Evolutionary conservation across 805 yeast genomes (phyloP).

Genomic region (Saccharomycopsis guyanensis): DNA sequence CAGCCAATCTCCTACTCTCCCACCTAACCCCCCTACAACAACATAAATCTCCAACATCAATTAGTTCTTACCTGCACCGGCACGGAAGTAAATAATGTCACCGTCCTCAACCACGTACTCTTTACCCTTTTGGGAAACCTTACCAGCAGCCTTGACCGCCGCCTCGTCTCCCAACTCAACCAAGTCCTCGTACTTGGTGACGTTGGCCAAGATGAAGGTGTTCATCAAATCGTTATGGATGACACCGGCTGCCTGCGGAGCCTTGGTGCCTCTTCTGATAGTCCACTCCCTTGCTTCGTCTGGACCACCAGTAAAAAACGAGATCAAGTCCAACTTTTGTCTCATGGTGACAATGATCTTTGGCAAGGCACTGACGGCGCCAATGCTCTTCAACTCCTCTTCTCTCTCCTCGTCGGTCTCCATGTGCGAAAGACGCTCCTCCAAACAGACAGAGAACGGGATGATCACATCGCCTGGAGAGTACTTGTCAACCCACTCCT

Average conservation of each 20-base stretch:
- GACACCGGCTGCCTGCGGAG: slow-evolving; percentile 99
- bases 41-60: too few species aligned
- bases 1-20: too few species aligned
- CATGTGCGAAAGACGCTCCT: slow-evolving; percentile 86
- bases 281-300: slow-evolving; percentile 99
- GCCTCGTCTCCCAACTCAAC: slow-evolving; percentile 74
- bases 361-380: slow-evolving; percentile 77
- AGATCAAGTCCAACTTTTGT: slow-evolving; percentile 73
- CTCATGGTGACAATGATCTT: slow-evolving; percentile 83
- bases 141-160: slow-evolving; percentile 80
- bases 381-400: slow-evolving; percentile 66
- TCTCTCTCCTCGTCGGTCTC: slow-evolving; percentile 75
- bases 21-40: too few species aligned
- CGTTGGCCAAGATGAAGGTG: slow-evolving; percentile 91
- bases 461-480: slow-evolving; percentile 89
- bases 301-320: slow-evolving; percentile 94
- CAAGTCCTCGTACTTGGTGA: slow-evolving; percentile 78
- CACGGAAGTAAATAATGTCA: slow-evolving; percentile 84
- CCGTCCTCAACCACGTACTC: slow-evolving; percentile 94
- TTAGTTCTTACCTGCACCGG: slow-evolving; percentile 88
- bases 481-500: slow-evolving; percentile 82
- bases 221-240: slow-evolving; percentile 93
- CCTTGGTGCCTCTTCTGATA: slow-evolving; percentile 80
- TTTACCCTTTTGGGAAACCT: slow-evolving; percentile 86
- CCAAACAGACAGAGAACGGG: slow-evolving; percentile 88